phyloP scores from a whole-genome alignment of 495 filamentous ascomycete species.

The Hypoxylon cercidicola region DNA sequence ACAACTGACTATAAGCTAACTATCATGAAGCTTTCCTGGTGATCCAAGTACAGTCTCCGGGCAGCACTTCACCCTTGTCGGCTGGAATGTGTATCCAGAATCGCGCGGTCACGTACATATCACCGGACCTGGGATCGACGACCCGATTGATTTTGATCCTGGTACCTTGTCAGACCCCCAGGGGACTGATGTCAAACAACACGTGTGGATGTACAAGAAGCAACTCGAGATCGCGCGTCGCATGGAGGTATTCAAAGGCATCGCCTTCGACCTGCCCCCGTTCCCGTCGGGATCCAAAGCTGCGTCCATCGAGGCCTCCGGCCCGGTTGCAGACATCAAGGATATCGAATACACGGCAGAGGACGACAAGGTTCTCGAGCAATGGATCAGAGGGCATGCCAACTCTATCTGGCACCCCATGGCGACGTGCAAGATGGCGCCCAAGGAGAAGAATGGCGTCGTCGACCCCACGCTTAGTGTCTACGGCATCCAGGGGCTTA shows the following conservation, averaged over 20 bases:
- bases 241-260: conserved; percentile 64
- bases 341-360: conserved; percentile 57
- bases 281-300: conserved; percentile 58
- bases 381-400: conserved; percentile 53
- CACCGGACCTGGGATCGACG: conserved; percentile 47
- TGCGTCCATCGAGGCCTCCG: conserved; percentile 5
- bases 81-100: conserved; percentile 60
- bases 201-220: conserved; percentile 64
- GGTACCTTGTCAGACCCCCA: conserved; percentile 55
- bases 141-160: conserved; percentile 49
- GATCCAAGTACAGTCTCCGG: conserved; percentile 30
- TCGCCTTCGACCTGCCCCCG: conserved; percentile 44
- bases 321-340: conserved; percentile 20
- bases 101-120: conserved; percentile 66
- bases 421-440: conserved; percentile 57
- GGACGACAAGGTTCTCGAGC: conserved; percentile 60
- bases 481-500: conserved; percentile 59
- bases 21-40: conserved; percentile 14
- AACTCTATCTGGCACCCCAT: conserved; percentile 61
- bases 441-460: conserved; percentile 53
- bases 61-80: conserved; percentile 49
- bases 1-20: conserved; percentile 1
- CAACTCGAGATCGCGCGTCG: conserved; percentile 64
- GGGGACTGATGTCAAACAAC: conserved; percentile 53
- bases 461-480: conserved; percentile 58